phyloP scores from a whole-genome alignment of 345 rosid genomes.

The Conringia planisiliqua region DNA sequence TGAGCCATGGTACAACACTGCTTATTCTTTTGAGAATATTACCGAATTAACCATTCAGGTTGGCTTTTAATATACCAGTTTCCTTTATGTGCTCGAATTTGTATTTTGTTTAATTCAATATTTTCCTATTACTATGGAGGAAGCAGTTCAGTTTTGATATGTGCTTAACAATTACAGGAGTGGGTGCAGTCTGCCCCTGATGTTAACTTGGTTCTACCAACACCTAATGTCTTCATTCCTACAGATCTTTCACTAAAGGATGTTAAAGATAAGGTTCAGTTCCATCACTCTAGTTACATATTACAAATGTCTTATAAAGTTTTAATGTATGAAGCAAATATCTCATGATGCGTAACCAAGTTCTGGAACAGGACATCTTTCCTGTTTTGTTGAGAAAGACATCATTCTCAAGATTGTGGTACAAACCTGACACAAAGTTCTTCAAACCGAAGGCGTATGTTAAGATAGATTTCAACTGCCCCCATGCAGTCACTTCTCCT shows the following conservation, averaged over 20 bases:
- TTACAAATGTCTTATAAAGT: not conserved
- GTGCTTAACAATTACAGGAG: slow-evolving; percentile 38
- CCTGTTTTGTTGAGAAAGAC: slow-evolving; percentile 61
- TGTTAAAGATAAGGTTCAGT: slow-evolving; percentile 54
- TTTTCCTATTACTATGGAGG: not conserved
- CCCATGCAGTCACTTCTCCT: slow-evolving; percentile 64
- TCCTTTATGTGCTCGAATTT: not conserved
- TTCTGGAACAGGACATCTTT: slow-evolving; percentile 44
- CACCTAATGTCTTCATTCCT: slow-evolving; percentile 67
- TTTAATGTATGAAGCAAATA: not conserved
- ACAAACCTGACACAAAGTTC: slow-evolving; percentile 76
- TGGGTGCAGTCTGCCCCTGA: slow-evolving; percentile 65
- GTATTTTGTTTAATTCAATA: not conserved
- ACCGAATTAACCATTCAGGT: slow-evolving; percentile 57
- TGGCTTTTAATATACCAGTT: slow-evolving; percentile 7
- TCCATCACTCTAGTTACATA: not conserved
- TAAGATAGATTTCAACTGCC: slow-evolving; percentile 69
- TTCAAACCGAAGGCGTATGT: slow-evolving; percentile 70
- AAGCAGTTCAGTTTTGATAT: not conserved
- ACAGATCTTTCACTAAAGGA: slow-evolving; percentile 71
- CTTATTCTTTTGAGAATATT: slow-evolving; percentile 63
- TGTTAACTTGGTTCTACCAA: slow-evolving; percentile 64
- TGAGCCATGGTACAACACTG: slow-evolving; percentile 94
- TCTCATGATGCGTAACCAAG: slow-evolving; percentile 12
- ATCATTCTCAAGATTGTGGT: slow-evolving; percentile 67